Evolutionary conservation across 257 asterid genomes (phyloP).

Genomic region (Fraxinus americana): DNA sequence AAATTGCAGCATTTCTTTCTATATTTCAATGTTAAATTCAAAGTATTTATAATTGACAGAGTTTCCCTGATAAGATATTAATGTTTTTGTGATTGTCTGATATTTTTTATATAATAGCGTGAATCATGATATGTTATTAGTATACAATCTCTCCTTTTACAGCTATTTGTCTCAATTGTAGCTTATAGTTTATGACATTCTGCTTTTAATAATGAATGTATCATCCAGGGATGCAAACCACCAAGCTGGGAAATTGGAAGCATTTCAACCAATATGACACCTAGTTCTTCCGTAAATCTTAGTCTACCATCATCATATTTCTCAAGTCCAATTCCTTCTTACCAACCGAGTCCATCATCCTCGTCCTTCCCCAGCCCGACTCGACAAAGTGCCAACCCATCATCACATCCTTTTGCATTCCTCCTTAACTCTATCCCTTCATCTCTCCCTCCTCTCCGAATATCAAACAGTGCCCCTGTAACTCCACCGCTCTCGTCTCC

Average conservation of each 20-base stretch:
- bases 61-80: not conserved
- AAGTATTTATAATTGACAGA: not conserved
- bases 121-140: not conserved
- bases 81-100: not conserved
- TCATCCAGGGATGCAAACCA: constrained; percentile 7
- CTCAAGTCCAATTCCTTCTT: constrained; percentile 77
- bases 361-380: constrained; percentile 81
- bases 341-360: constrained; percentile 70
- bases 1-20: not conserved
- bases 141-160: not conserved
- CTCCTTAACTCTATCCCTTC: constrained; percentile 53
- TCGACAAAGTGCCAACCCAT: constrained; percentile 50
- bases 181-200: not conserved
- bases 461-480: constrained; percentile 86
- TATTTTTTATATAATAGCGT: not conserved
- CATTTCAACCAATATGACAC: constrained; percentile 33
- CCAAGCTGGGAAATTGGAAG: constrained; percentile 26
- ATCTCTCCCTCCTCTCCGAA: constrained; percentile 62
- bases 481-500: constrained; percentile 94
- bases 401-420: constrained; percentile 57
- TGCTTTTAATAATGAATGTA: not conserved
- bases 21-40: not conserved
- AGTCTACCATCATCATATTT: constrained; percentile 37
- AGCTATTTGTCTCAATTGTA: not conserved
- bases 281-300: constrained; percentile 25